Percentiles rank a stretch among this genome's conserved stretches.
Evolutionary conservation across 2,329 filamentous ascomycete genomes (phyloP).

Genomic region (Calonectria pteridis): DNA sequence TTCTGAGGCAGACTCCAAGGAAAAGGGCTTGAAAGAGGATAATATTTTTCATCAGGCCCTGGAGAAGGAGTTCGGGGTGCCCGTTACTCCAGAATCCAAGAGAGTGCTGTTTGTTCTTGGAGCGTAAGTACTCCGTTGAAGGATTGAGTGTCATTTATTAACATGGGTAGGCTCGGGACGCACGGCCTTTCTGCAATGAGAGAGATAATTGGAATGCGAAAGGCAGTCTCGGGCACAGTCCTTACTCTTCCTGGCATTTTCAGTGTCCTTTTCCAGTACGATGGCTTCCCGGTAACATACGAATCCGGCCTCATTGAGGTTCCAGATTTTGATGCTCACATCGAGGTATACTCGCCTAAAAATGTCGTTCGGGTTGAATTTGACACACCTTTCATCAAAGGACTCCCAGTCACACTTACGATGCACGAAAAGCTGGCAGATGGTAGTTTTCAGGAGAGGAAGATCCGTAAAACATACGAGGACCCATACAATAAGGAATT

Average conservation of each 20-base stretch:
- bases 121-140: constrained; percentile 7
- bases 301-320: constrained; percentile 66
- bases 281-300: constrained; percentile 62
- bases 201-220: constrained; percentile 32
- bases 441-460: constrained; percentile 44
- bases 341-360: constrained; percentile 62
- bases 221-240: constrained; percentile 21
- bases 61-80: constrained; percentile 27
- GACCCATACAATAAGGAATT: constrained; percentile 52
- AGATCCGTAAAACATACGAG: constrained; percentile 56
- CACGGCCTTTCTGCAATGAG: constrained; percentile 28
- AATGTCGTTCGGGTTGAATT: constrained; percentile 66
- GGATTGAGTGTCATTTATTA: neutral
- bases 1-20: constrained; percentile 14
- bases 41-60: constrained; percentile 34
- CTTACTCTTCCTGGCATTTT: constrained; percentile 32
- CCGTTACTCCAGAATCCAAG: constrained; percentile 17
- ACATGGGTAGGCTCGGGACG: constrained; percentile 13
- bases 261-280: constrained; percentile 34
- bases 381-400: constrained; percentile 67
- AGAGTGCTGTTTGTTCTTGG: constrained; percentile 10
- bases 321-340: constrained; percentile 62
- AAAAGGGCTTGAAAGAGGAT: constrained; percentile 19
- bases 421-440: constrained; percentile 54
- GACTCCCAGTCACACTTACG: constrained; percentile 59